Base-by-base conservation (phyloP, 306 rosid genomes). In the Neltuma alba region DNA sequence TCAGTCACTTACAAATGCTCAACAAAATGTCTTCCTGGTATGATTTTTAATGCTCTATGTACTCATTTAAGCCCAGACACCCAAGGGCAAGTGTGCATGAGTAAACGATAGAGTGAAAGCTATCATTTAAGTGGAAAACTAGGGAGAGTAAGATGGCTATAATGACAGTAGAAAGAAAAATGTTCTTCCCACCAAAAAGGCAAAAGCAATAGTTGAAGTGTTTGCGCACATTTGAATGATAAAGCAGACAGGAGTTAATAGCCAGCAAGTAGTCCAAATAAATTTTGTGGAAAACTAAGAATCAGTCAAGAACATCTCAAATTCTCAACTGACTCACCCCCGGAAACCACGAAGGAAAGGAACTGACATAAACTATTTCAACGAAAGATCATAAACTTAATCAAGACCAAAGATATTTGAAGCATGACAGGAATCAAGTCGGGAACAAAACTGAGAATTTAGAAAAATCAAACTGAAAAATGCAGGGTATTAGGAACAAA, bases 1-100 rank as follows among this genome's bases (percentile, higher is more conserved):
- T 85, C 73, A 70, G 67, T 75, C 12, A 81, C 76, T 30, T 58
- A 20, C 57, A 62, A 34, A 81, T 65, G 47, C 80, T 69, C 74
- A 68, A 50, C 52, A 72, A 66, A 80, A 47, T 50, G 61, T 55
- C 52, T 42, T 58, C 71, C 45, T 66, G 44, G 28, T 81, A 61
- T 47, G 31, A 52, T 72, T 65, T 52, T 64, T 9, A 71, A 5
- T n/a, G 61, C 69, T 67, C 76, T 66, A 77, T 8, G 47, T 7
- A 42, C 73, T 60, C 61, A 77, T 5, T 41, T 25, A 27, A 70
- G 36, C 66, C 65, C 2, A 38, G 28, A 71, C 18, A 37, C 45
- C n/a, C 45, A n/a, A n/a, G n/a, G n/a, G n/a, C 38, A 34, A 72
- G 54, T 11, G 28, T 25, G 44, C 52, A 27, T 25, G 50, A 58